Conservation (phyloP, 108 stramenopile genomes). For the Skeletonema costatum region DNA sequence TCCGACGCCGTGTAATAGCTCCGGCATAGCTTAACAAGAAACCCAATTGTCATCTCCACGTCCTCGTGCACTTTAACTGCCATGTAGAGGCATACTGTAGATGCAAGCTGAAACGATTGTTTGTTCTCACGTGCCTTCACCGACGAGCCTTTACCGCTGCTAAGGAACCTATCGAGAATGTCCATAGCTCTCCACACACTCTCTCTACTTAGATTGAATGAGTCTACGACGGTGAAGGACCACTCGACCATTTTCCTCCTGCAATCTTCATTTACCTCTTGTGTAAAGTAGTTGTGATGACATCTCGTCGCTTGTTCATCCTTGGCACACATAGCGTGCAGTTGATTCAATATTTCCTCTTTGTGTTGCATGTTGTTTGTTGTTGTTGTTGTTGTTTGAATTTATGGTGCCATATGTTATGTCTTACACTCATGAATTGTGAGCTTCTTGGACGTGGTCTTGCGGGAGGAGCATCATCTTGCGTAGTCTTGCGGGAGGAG, state of each 20-base stretch:
- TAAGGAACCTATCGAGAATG: constrained; percentile 36
- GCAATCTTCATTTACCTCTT: constrained; percentile 19
- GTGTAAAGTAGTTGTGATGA: constrained; percentile 11
- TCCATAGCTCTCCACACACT: constrained; percentile 25
- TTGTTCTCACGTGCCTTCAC: constrained; percentile 1
- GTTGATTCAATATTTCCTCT: neutral
- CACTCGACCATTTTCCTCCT: constrained; percentile 36
- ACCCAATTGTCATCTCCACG: constrained; percentile 2
- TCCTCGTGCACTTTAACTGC: constrained; percentile 34
- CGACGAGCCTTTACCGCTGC: constrained; percentile 18
- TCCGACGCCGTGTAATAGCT: constrained; percentile 10
- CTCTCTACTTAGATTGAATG: constrained; percentile 19
- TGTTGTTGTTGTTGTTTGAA: neutral
- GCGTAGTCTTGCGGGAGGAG: neutral
- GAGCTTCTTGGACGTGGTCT: neutral
- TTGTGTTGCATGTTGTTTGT: neutral
- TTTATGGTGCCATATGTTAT: neutral
- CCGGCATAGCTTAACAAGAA: constrained; percentile 20
- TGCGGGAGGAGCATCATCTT: neutral
- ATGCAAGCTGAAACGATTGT: constrained; percentile 22
- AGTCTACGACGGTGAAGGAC: constrained; percentile 26
- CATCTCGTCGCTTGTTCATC: neutral
- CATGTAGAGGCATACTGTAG: constrained; percentile 34
- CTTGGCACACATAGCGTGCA: neutral
- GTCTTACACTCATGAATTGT: too few species aligned